Conservation (phyloP, 495 filamentous ascomycete genomes). For the Tuber melanosporum region DNA sequence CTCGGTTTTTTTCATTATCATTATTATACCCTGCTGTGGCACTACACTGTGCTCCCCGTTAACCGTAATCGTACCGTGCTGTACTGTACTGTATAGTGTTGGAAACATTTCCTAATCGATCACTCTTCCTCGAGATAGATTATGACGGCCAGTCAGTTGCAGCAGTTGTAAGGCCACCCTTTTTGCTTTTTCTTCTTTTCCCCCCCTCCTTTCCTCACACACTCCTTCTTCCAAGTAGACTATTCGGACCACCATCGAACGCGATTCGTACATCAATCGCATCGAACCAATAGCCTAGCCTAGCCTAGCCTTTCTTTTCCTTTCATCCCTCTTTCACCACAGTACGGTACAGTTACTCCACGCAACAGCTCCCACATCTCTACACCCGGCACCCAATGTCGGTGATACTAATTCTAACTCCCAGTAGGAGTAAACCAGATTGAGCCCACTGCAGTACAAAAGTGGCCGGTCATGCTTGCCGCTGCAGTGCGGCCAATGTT, state of each 20-base stretch:
- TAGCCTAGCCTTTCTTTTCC: too few species aligned
- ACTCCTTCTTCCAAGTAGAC: too few species aligned
- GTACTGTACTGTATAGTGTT: neutral
- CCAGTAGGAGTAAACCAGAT: neutral
- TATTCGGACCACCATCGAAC: too few species aligned
- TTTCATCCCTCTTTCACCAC: too few species aligned
- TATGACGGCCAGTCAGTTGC: neutral
- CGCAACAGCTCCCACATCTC: neutral
- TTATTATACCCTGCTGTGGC: neutral
- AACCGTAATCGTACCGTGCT: neutral
- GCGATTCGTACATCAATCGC: too few species aligned
- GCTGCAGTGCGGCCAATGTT: neutral
- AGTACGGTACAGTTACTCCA: too few species aligned
- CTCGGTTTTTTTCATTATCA: conserved; percentile 5
- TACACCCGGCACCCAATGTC: neutral
- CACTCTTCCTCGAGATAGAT: neutral
- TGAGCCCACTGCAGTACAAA: neutral
- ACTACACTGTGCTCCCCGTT: too few species aligned
- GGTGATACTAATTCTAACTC: neutral
- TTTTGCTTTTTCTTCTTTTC: neutral
- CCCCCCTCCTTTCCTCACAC: too few species aligned
- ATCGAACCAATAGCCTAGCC: too few species aligned
- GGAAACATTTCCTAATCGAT: neutral
- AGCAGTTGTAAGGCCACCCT: too few species aligned
- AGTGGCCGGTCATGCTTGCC: neutral